These are phyloP conservation scores for Rhododendron mucronatum DNA, from an alignment of 148 eudicot species.

Conservation along the genomic window DNA sequence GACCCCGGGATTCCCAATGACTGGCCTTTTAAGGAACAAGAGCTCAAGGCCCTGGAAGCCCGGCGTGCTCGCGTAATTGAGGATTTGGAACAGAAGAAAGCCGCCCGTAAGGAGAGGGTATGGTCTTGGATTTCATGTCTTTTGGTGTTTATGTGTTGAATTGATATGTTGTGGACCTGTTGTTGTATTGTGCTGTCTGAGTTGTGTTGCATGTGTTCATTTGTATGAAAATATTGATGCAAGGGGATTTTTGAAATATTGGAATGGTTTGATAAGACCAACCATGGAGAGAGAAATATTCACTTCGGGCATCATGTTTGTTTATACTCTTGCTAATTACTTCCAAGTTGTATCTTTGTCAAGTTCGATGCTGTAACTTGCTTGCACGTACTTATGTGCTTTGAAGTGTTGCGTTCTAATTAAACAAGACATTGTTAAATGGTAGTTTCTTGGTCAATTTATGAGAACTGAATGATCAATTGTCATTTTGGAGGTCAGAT, in stretches of 20 bases:
- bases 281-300: not conserved
- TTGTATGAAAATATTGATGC: not conserved
- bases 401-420: not conserved
- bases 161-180: not conserved
- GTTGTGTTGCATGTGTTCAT: not conserved
- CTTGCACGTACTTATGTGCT: not conserved
- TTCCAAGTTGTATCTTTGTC: not conserved
- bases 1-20: conserved; percentile 98
- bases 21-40: conserved; percentile 98
- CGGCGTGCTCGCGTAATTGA: conserved; percentile 68
- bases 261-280: not conserved
- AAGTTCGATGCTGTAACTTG: not conserved
- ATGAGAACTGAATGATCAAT: not conserved
- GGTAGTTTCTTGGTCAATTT: not conserved
- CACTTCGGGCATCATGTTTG: not conserved
- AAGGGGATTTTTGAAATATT: not conserved
- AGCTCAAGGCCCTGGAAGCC: conserved; percentile 79
- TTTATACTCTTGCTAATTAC: not conserved
- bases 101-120: conserved; percentile 97
- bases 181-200: not conserved
- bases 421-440: not conserved
- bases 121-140: not conserved
- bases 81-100: conserved; percentile 81
- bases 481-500: not conserved
- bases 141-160: not conserved